Conservation (phyloP, 2,329 filamentous ascomycete genomes). For the Ophiocordyceps robertsii region DNA sequence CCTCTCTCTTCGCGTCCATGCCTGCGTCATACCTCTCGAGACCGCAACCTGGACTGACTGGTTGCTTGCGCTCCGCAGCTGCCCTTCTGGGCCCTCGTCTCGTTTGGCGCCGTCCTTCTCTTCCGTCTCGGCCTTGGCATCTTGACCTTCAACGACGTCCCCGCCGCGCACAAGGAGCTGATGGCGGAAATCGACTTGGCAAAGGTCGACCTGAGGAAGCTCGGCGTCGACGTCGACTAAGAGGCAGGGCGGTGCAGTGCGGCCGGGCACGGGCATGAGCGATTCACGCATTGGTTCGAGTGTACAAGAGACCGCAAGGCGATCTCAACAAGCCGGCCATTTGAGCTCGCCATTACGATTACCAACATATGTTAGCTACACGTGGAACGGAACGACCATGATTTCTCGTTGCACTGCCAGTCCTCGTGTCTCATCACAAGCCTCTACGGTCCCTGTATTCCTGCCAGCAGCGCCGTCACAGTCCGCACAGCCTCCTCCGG, state of each 20-base stretch:
- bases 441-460: constrained; percentile 17
- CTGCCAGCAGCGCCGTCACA: constrained; percentile 44
- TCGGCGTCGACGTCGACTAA: constrained; percentile 69
- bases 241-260: background rate
- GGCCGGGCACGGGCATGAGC: background rate
- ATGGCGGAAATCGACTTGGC: constrained; percentile 73
- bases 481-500: constrained; percentile 43
- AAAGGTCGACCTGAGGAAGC: constrained; percentile 56
- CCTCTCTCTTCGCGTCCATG: too few species aligned
- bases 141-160: constrained; percentile 92
- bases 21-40: too few species aligned
- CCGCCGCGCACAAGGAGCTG: constrained; percentile 77
- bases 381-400: background rate
- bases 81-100: constrained; percentile 83
- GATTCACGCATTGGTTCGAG: background rate
- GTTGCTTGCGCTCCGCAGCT: constrained; percentile 38
- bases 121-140: constrained; percentile 87
- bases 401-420: background rate
- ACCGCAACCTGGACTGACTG: too few species aligned
- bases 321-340: background rate
- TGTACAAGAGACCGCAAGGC: background rate
- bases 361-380: background rate
- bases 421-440: constrained; percentile 5
- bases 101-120: constrained; percentile 84
- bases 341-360: background rate